Evolutionary conservation across 192 early-diverging fungal genomes (phyloP), one percentile per base, ranked within the genome.

Genomic region (Coemansia sp.): DNA sequence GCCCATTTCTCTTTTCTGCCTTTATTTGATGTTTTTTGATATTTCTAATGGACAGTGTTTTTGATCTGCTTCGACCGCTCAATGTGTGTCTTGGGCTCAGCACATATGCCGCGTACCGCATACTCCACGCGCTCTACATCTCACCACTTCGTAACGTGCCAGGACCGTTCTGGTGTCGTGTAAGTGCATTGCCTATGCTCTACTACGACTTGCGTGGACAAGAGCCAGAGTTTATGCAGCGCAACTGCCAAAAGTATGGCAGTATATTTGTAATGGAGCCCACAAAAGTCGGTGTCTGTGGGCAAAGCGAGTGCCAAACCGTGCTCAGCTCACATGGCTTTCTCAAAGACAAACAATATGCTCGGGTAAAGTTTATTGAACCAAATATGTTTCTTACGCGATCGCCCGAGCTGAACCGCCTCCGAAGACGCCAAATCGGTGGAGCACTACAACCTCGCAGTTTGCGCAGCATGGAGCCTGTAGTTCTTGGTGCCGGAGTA

Each of bases 61-160:
- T 7, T 29, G 59, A 54, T 22, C 48, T 73, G 13, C 14, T 66
- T 20, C 59, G 60, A 11, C 68, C 68, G 6, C 27, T 57, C n/a
- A 66, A 69, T 45, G 43, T 71, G 13, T 58, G 55, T 39, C 49
- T 50, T 32, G 69, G 69, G 48, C 5, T 71, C 49, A 58, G 65
- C 49, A 69, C 69, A 1, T 78, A 68, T 50, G 9, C 61, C 6
- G 61, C 62, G 1, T 78, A 58, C 53, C 55, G 57, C 16, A 56
- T 78, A 0, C 3, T 68, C 35, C 64, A 78, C 18, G 75, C 69
- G 32, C 43, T 78, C 10, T 78, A 59, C 38, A 45, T 78, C 8
- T 78, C 75, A 3, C 75, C 75, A 0, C 41, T 78, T 14, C 69
- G 75, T 57, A 72, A 72, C n/a, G 62, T 78, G 3, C 75, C 69